Evolutionary conservation across 176 grass and related monocot genomes (phyloP).

Genomic region (Stipa capillata): DNA sequence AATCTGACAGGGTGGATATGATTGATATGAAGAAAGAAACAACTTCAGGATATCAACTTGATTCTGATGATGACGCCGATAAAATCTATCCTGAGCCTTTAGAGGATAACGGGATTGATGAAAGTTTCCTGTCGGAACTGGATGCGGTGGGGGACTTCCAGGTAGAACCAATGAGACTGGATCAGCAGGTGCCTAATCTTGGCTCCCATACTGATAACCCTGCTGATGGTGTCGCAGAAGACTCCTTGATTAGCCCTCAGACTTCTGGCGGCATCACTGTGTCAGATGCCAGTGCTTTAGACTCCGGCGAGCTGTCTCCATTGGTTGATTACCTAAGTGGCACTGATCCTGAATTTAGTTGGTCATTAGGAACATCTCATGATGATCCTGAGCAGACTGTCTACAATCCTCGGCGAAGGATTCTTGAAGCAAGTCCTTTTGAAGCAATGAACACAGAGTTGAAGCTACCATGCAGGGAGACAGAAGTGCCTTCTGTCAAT

Average conservation of each 20-base stretch:
- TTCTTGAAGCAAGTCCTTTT: slow-evolving; percentile 48
- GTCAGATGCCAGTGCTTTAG: slow-evolving; percentile 3
- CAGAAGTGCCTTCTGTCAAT: slow-evolving; percentile 6
- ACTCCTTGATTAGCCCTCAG: slow-evolving; percentile 7
- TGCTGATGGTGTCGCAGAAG: slow-evolving; percentile 14
- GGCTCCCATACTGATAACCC: slow-evolving; percentile 8
- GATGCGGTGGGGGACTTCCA: slow-evolving; percentile 71
- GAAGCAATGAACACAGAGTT: slow-evolving; percentile 39
- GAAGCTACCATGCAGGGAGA: slow-evolving; percentile 18
- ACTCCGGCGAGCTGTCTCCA: slow-evolving; percentile 20
- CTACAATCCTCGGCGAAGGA: slow-evolving; percentile 58
- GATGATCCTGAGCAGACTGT: slow-evolving; percentile 70
- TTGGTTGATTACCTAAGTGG: background rate
- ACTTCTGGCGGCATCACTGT: slow-evolving; percentile 7
- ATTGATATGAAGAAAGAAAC: slow-evolving; percentile 19
- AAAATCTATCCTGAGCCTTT: slow-evolving; percentile 62
- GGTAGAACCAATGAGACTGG: slow-evolving; percentile 35
- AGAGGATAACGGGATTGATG: slow-evolving; percentile 57
- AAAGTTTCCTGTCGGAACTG: slow-evolving; percentile 58
- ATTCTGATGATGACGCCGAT: slow-evolving; percentile 70
- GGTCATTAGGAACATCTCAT: slow-evolving; percentile 33
- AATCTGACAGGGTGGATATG: slow-evolving; percentile 16
- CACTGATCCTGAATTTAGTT: slow-evolving; percentile 25
- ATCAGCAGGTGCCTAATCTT: slow-evolving; percentile 17
- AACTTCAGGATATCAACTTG: slow-evolving; percentile 31